phyloP scores from a whole-genome alignment of 257 asterid species.

The Cordia subcordata region DNA sequence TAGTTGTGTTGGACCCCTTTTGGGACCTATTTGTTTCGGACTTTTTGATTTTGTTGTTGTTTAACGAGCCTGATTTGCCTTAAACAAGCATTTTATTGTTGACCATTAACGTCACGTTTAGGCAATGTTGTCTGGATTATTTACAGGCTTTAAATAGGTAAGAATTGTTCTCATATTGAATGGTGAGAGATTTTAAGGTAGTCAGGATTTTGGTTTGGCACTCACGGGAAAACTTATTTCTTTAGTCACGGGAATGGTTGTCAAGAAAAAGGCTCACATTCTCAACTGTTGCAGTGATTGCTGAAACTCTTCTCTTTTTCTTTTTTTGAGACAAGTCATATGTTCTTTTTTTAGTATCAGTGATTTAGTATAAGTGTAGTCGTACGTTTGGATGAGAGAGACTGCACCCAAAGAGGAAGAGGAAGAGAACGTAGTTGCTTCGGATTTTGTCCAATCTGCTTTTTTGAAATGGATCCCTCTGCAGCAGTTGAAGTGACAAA shows the following conservation, averaged over 20 bases:
- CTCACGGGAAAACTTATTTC: constrained; percentile 50
- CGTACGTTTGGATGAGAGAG: background rate
- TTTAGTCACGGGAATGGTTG: constrained; percentile 48
- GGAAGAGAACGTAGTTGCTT: constrained; percentile 12
- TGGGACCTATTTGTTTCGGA: background rate
- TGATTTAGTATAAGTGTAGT: constrained; percentile 2
- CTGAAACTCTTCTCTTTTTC: no score
- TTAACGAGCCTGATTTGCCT: background rate
- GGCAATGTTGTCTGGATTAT: background rate
- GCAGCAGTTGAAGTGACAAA: constrained; percentile 42
- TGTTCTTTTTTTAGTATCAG: constrained; percentile 2
- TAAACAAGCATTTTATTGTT: background rate
- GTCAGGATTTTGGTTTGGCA: constrained; percentile 43
- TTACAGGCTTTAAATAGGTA: background rate
- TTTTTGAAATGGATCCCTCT: constrained; percentile 54
- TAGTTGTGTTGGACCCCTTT: background rate
- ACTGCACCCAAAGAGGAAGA: constrained; percentile 10
- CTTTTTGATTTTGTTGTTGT: background rate
- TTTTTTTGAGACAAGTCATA: constrained; percentile 11
- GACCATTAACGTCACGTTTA: background rate
- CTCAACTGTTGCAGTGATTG: constrained; percentile 39
- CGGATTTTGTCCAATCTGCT: constrained; percentile 22
- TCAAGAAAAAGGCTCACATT: constrained; percentile 16
- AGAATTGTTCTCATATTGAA: constrained; percentile 17
- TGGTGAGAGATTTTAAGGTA: constrained; percentile 26